Evolutionary conservation across 2,329 filamentous ascomycete genomes (phyloP).

Genomic region (Xylariaceae sp.): DNA sequence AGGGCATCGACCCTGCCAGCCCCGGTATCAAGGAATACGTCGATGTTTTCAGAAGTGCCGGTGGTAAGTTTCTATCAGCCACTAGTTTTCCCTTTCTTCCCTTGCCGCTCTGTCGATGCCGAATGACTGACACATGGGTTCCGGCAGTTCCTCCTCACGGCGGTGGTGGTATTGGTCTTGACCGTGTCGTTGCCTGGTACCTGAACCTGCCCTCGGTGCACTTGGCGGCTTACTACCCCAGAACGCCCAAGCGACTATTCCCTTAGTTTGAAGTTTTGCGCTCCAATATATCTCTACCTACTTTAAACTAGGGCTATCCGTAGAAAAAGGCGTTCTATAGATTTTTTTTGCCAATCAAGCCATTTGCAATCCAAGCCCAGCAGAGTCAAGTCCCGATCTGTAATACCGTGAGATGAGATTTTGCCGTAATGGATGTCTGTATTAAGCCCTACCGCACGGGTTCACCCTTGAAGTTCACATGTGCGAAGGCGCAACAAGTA

Average conservation of each 20-base stretch:
- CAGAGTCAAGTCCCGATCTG: not conserved
- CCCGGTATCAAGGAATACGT: slow-evolving; percentile 84
- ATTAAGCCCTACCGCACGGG: too few relatives aligned
- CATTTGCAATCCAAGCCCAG: not conserved
- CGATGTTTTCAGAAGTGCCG: slow-evolving; percentile 72
- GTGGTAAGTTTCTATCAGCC: slow-evolving; percentile 31
- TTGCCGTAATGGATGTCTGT: not conserved
- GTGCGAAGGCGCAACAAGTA: not conserved
- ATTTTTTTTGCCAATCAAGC: not conserved
- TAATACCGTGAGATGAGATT: not conserved
- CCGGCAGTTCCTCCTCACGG: slow-evolving; percentile 71
- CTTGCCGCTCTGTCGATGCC: too few relatives aligned
- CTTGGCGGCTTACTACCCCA: slow-evolving; percentile 52
- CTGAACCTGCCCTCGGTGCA: slow-evolving; percentile 55
- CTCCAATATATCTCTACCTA: not conserved
- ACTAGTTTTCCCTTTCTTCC: too few relatives aligned
- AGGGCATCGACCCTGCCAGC: slow-evolving; percentile 73
- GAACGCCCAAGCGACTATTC: slow-evolving; percentile 54
- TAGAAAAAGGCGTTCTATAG: not conserved
- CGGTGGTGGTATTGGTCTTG: slow-evolving; percentile 82
- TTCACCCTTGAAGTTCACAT: not conserved
- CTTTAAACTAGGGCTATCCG: not conserved
- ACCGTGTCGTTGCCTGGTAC: slow-evolving; percentile 72
- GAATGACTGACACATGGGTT: not conserved
- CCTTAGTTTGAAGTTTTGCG: slow-evolving; percentile 38